Base-by-base conservation (phyloP, 441 rosid genomes). In the Hura crepitans region DNA sequence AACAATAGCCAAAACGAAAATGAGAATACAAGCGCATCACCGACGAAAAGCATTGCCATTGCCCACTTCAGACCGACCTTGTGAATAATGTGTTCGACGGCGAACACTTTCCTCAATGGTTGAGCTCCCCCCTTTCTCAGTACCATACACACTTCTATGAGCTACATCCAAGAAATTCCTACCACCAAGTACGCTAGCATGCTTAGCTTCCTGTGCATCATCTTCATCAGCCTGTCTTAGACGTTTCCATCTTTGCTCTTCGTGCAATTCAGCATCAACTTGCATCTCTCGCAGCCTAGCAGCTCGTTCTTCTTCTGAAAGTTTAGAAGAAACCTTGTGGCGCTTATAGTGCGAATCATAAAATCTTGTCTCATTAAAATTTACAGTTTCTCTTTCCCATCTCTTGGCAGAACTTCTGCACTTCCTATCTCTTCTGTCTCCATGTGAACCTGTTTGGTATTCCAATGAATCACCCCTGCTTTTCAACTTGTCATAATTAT, bases 91-190 rank as follows among this genome's bases (percentile, higher is more conserved):
- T 15, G 89, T 79, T 73, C 97, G 74, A 20, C 98, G 96, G 22
- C 96, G 92, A 14, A 94, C 97, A 12, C 96, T 94, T 80, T 88
- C 97, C 78, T 87, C 96, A 17, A 92, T 89, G 3, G 97, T 87
- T 37, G 92, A 79, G 82, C 93, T 92, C 62, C 99, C 97, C 1
- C 94, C 93, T 81, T 80, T 89, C 81, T 86, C 99, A 13, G 92
- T 74, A 65, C 97, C 99, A 42, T 90, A 94, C 6, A 94, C 87
- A 30, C 90, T 89, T 77, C 81, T 90, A 15, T 85, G 86, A 57
- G 88, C 89, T 55, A 83, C 96, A 82, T 94, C 97, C 72, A 92
- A 68, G 78, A 94, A 91, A 81, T 81, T 92, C 77, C 76, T 89
- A 20, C 97, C 91, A 9, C 75, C 46, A 56, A 84, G 49, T 25